Conservation (phyloP, 805 yeast species). For the Kodamaea kaohsiungensis region DNA sequence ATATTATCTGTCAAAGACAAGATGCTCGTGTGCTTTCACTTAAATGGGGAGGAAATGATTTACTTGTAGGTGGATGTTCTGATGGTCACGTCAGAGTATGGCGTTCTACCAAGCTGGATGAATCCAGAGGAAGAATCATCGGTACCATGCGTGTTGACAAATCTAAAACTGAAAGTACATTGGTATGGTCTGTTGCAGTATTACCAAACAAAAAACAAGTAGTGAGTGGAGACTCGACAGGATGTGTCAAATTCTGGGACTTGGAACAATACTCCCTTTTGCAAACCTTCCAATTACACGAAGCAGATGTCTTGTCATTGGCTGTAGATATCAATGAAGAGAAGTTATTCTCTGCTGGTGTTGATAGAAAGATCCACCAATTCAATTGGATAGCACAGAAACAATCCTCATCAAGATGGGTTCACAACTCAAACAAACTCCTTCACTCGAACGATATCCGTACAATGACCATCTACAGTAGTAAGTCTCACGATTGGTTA, state of each 20-base stretch:
- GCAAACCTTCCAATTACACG: conserved; percentile 83
- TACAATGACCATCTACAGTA: conserved; percentile 67
- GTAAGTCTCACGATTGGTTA: conserved; percentile 65
- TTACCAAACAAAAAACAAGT: conserved; percentile 67
- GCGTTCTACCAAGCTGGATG: conserved; percentile 46
- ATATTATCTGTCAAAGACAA: conserved; percentile 74
- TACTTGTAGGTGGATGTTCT: conserved; percentile 89
- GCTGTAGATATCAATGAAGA: conserved; percentile 60
- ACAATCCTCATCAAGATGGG: conserved; percentile 58
- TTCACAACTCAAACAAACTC: conserved; percentile 70
- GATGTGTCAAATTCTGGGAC: conserved; percentile 93
- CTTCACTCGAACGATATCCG: conserved; percentile 87
- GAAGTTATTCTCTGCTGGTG: conserved; percentile 82
- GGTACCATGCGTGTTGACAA: conserved; percentile 92
- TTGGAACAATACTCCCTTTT: conserved; percentile 68
- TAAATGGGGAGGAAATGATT: conserved; percentile 68
- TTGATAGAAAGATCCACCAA: conserved; percentile 86
- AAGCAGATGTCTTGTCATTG: conserved; percentile 85
- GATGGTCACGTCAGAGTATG: conserved; percentile 91
- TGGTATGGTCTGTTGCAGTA: conserved; percentile 83
- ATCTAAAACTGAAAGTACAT: conserved; percentile 78
- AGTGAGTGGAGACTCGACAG: conserved; percentile 97
- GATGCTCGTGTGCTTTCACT: conserved; percentile 77
- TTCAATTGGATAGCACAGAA: conserved; percentile 49
- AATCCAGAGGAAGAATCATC: conserved; percentile 64